These are phyloP conservation scores for Termitomyces sp. DNA, from an alignment of 768 basidiomycete species.

Conservation along the genomic window DNA sequence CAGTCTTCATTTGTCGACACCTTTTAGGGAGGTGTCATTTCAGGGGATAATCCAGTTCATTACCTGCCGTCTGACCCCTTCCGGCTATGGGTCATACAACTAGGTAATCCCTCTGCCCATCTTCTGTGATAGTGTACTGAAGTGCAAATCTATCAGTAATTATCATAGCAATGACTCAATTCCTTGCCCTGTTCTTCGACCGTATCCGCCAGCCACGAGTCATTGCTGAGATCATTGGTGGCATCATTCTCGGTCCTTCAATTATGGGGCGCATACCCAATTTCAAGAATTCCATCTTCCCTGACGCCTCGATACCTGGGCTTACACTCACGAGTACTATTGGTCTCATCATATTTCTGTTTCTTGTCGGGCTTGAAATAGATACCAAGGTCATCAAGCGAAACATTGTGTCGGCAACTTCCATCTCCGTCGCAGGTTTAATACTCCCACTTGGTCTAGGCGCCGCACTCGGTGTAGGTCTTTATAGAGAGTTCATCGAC, in stretches of 20 bases:
- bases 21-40: constrained; percentile 70
- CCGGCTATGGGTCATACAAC: constrained; percentile 73
- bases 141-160: constrained; percentile 47
- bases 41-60: constrained; percentile 66
- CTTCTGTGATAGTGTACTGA: neutral
- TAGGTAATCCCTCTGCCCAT: constrained; percentile 42
- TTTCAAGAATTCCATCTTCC: constrained; percentile 66
- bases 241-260: constrained; percentile 78
- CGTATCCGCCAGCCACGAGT: constrained; percentile 88
- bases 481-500: constrained; percentile 70
- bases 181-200: constrained; percentile 61
- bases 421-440: constrained; percentile 68
- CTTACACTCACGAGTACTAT: constrained; percentile 75
- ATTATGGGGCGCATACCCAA: constrained; percentile 78
- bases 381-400: constrained; percentile 68
- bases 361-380: constrained; percentile 84
- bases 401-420: constrained; percentile 55
- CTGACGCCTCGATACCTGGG: constrained; percentile 45
- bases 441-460: constrained; percentile 80
- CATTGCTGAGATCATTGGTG: constrained; percentile 90
- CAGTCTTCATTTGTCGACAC: neutral
- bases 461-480: constrained; percentile 67
- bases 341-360: constrained; percentile 76
- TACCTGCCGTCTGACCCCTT: constrained; percentile 71
- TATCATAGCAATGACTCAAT: constrained; percentile 77